Evolutionary conservation across 306 rosid genomes (phyloP).

Genomic region (Oxytropis ochrocephala): DNA sequence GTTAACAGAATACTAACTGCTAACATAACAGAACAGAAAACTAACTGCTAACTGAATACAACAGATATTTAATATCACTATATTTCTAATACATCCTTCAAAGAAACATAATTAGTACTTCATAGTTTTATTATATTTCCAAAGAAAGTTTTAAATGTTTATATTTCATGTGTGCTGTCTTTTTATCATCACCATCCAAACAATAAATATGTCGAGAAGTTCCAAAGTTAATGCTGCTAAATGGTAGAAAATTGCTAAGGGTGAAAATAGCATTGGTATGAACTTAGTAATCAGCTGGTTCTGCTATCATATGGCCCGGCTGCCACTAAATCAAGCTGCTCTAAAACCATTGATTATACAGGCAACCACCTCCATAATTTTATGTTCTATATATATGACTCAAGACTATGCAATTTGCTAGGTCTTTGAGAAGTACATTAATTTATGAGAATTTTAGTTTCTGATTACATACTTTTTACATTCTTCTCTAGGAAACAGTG

Average conservation of each 20-base stretch:
- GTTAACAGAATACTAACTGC: too few relatives aligned
- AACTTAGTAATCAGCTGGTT: background rate
- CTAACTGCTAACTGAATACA: too few relatives aligned
- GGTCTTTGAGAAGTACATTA: background rate
- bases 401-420: background rate
- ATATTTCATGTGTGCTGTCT: background rate
- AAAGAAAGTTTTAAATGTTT: background rate
- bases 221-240: background rate
- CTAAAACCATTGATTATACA: background rate
- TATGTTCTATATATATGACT: background rate
- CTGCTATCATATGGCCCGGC: background rate
- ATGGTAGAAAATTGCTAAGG: background rate
- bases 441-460: background rate
- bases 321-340: background rate
- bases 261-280: background rate
- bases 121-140: background rate
- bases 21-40: too few relatives aligned
- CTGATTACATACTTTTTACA: background rate
- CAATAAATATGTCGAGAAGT: background rate
- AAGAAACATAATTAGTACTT: constrained; percentile 14
- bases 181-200: background rate
- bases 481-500: background rate
- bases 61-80: too few relatives aligned
- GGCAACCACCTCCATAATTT: background rate
- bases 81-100: too few relatives aligned